A percentile compares a stretch with the other conserved stretches of the same genome.
Conservation (phyloP, 495 filamentous ascomycete species). For the Trichoderma gamsii region DNA sequence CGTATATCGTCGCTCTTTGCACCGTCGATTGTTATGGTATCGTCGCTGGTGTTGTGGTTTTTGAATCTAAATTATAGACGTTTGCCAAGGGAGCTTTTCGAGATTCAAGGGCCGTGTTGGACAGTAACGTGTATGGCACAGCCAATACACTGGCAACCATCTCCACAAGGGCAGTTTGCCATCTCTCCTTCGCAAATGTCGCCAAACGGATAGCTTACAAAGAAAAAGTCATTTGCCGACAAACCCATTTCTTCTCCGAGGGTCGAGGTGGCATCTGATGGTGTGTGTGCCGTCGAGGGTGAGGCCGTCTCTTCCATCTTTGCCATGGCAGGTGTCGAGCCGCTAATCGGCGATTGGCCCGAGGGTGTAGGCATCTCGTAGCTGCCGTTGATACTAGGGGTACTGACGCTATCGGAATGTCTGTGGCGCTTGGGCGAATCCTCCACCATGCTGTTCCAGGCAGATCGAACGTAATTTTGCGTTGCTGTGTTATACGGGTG, state of each 20-base stretch:
- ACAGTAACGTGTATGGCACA: constrained; percentile 34
- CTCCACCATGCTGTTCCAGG: constrained; percentile 23
- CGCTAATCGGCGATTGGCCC: neutral
- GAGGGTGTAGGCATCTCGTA: constrained; percentile 16
- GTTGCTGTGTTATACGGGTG: constrained; percentile 72
- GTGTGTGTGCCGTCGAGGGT: constrained; percentile 28
- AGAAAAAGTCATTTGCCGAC: constrained; percentile 41
- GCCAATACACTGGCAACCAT: constrained; percentile 47
- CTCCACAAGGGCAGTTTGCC: constrained; percentile 44
- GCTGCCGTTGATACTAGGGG: neutral
- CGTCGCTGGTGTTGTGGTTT: too few species aligned
- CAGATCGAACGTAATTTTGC: constrained; percentile 51
- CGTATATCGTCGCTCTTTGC: neutral
- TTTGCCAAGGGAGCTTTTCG: too few species aligned
- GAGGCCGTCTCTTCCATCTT: constrained; percentile 19
- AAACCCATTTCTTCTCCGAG: constrained; percentile 38
- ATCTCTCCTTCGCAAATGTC: constrained; percentile 32
- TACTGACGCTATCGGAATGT: constrained; percentile 7
- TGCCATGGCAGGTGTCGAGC: neutral
- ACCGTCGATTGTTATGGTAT: too few species aligned
- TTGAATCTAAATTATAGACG: too few species aligned
- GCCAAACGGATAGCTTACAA: constrained; percentile 40
- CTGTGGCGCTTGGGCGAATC: constrained; percentile 3
- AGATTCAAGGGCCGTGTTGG: neutral
- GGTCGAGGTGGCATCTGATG: constrained; percentile 37